Evolutionary conservation across 257 asterid genomes (phyloP).

Genomic region (Leonotis leonurus): DNA sequence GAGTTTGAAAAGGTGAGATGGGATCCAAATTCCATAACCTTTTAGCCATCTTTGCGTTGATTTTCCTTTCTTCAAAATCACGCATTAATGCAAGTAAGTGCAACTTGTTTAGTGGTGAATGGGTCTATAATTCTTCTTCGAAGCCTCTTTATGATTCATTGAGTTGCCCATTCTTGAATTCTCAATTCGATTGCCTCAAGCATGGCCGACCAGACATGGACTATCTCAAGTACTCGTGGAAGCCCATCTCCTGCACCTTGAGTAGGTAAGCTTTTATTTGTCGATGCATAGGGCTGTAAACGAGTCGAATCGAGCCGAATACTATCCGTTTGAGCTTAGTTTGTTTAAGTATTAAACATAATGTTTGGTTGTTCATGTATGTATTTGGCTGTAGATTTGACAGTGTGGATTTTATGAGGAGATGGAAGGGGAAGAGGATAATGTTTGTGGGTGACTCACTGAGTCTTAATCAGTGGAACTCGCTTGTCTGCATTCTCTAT

Average conservation of each 20-base stretch:
- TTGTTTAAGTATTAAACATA: too few species aligned
- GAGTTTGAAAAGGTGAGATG: not conserved
- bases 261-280: slow-evolving; percentile 25
- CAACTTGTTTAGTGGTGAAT: slow-evolving; percentile 45
- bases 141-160: slow-evolving; percentile 39
- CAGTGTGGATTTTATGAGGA: slow-evolving; percentile 28
- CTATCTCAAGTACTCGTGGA: slow-evolving; percentile 48
- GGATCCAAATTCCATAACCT: not conserved
- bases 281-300: too few species aligned
- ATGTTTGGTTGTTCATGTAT: too few species aligned
- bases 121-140: slow-evolving; percentile 37
- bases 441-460: slow-evolving; percentile 59
- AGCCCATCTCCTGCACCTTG: slow-evolving; percentile 43
- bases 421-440: slow-evolving; percentile 56
- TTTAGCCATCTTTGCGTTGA: not conserved
- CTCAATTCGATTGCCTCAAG: slow-evolving; percentile 48
- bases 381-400: slow-evolving; percentile 25
- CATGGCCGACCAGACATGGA: slow-evolving; percentile 46
- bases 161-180: slow-evolving; percentile 38
- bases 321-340: too few species aligned
- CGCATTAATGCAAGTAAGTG: slow-evolving; percentile 23
- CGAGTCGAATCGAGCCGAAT: too few species aligned
- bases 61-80: slow-evolving; percentile 11
- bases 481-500: slow-evolving; percentile 41
- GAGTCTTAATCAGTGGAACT: slow-evolving; percentile 53